Percentiles rank a stretch among this genome's conserved stretches.
Conservation (phyloP, 2,329 filamentous ascomycete genomes). For the Sordariomycetes sp. region DNA sequence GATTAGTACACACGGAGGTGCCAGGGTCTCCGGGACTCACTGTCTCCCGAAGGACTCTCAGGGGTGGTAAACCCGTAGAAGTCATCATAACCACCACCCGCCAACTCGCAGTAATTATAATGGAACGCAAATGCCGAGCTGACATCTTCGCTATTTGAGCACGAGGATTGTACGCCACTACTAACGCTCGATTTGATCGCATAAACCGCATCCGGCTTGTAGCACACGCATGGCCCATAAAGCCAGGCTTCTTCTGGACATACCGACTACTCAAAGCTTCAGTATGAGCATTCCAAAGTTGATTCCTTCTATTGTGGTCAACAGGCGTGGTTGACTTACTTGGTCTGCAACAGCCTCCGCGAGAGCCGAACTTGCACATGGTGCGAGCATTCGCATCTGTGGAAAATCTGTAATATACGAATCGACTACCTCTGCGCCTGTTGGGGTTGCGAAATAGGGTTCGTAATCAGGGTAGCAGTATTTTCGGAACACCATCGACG, state of each 20-base stretch:
- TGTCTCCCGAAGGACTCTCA: slow-evolving; percentile 38
- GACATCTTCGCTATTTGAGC: slow-evolving; percentile 34
- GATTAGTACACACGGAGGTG: no score
- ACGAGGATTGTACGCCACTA: slow-evolving; percentile 30
- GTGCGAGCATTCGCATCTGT: slow-evolving; percentile 24
- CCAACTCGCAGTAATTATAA: slow-evolving; percentile 41
- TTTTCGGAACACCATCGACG: slow-evolving; percentile 29
- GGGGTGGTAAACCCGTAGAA: slow-evolving; percentile 38
- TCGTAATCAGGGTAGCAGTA: slow-evolving; percentile 37
- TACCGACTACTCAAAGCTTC: slow-evolving; percentile 5
- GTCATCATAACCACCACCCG: no score
- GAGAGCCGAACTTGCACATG: slow-evolving; percentile 22
- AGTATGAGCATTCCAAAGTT: no score
- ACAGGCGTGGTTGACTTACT: no score
- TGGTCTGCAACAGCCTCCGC: slow-evolving; percentile 18
- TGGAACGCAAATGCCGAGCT: slow-evolving; percentile 40
- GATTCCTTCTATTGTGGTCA: no score
- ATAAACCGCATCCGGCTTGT: slow-evolving; percentile 37
- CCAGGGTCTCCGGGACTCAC: no score
- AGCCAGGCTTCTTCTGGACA: slow-evolving; percentile 29
- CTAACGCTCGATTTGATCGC: slow-evolving; percentile 32
- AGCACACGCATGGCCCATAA: slow-evolving; percentile 42
- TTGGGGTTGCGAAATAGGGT: slow-evolving; percentile 32
- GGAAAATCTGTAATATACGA: slow-evolving; percentile 42
- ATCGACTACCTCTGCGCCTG: no score